phyloP scores from a whole-genome alignment of 257 asterid genomes.

The Solanum arcanum region DNA sequence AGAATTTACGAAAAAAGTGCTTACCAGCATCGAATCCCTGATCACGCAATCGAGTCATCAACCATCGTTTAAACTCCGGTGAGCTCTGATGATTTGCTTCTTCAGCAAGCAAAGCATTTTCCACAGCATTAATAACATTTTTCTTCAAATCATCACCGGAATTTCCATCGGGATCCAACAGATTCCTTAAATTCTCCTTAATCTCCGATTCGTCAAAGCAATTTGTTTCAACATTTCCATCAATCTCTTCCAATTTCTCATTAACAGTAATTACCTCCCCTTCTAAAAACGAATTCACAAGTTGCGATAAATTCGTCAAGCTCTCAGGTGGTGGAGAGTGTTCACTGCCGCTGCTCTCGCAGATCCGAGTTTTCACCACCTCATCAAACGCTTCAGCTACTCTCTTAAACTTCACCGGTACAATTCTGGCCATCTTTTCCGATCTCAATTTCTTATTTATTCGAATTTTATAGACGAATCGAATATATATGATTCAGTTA shows the following conservation, averaged over 20 bases:
- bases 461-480: neutral
- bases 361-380: conserved; percentile 32
- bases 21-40: conserved; percentile 30
- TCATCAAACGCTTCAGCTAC: conserved; percentile 57
- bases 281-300: conserved; percentile 49
- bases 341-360: conserved; percentile 83
- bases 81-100: neutral
- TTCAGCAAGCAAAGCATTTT: neutral
- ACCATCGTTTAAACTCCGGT: conserved; percentile 16
- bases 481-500: neutral
- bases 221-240: neutral
- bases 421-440: conserved; percentile 21
- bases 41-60: conserved; percentile 22
- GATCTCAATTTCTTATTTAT: neutral
- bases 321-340: conserved; percentile 18
- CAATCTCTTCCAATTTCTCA: neutral
- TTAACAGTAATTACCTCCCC: neutral
- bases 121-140: conserved; percentile 1
- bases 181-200: neutral
- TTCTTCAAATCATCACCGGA: neutral
- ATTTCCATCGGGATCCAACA: neutral
- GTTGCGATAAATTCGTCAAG: conserved; percentile 37
- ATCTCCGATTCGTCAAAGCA: conserved; percentile 1
- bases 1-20: neutral
- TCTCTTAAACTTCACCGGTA: conserved; percentile 40